Percentiles rank a stretch among this genome's conserved stretches.
phyloP scores from a whole-genome alignment of 495 filamentous ascomycete genomes.

The Xylaria intraflava region DNA sequence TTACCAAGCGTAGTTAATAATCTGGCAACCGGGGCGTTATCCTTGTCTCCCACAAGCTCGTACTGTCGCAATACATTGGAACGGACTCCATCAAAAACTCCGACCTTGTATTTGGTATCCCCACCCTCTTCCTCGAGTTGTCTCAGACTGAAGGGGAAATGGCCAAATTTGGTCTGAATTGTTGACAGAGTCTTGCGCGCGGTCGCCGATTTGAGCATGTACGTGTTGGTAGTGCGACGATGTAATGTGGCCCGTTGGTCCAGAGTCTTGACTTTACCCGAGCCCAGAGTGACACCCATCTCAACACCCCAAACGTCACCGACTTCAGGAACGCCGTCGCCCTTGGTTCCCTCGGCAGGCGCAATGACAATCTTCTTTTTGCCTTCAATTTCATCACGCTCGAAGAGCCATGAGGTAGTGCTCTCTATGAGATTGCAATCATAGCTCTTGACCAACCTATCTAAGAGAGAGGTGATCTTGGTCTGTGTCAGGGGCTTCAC shows the following conservation, averaged over 20 bases:
- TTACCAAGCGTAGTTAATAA: constrained; percentile 87
- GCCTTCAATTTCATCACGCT: constrained; percentile 93
- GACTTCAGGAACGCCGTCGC: constrained; percentile 82
- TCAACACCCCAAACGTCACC: constrained; percentile 98
- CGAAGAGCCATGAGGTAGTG: constrained; percentile 93
- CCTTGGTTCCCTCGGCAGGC: constrained; percentile 79
- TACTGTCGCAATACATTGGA: constrained; percentile 86
- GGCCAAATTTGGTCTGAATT: constrained; percentile 91
- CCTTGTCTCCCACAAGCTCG: constrained; percentile 90
- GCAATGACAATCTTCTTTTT: constrained; percentile 96
- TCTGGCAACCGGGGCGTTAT: constrained; percentile 72
- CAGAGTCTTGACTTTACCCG: constrained; percentile 88
- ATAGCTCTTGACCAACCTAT: constrained; percentile 88
- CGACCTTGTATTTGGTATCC: constrained; percentile 74
- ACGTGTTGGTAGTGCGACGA: constrained; percentile 83
- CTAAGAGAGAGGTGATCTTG: constrained; percentile 75
- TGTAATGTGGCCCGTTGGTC: constrained; percentile 84
- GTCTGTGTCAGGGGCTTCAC: constrained; percentile 73
- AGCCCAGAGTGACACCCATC: constrained; percentile 82
- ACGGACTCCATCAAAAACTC: constrained; percentile 91
- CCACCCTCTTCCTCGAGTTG: constrained; percentile 90
- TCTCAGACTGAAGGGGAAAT: constrained; percentile 94
- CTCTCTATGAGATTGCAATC: constrained; percentile 92
- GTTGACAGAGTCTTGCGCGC: constrained; percentile 87
- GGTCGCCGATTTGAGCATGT: constrained; percentile 83